phyloP scores from a whole-genome alignment of 2,329 filamentous ascomycete species.

The Orbilia brochopaga region DNA sequence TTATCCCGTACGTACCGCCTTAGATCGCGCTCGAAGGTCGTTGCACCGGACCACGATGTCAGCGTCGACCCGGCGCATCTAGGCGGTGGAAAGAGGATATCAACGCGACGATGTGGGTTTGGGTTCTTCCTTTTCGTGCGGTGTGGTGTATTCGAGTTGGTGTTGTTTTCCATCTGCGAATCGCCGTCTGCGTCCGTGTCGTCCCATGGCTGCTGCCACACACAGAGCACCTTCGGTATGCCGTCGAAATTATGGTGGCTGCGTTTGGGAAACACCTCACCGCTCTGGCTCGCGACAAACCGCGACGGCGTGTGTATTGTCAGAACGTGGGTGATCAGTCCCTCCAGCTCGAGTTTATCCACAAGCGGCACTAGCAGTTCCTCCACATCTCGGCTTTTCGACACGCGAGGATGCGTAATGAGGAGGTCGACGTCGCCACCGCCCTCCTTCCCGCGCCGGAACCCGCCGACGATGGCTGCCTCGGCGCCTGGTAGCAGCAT shows the following conservation, averaged over 20 bases:
- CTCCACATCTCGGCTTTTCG: slow-evolving; percentile 54
- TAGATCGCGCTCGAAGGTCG: slow-evolving; percentile 86
- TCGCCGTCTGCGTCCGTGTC: slow-evolving; percentile 58
- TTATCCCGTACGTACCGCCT: slow-evolving; percentile 76
- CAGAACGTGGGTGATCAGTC: slow-evolving; percentile 82
- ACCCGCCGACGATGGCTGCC: slow-evolving; percentile 75
- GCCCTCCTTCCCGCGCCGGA: slow-evolving; percentile 75
- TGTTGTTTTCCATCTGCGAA: slow-evolving; percentile 51
- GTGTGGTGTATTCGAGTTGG: slow-evolving; percentile 26
- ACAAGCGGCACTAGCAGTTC: slow-evolving; percentile 77
- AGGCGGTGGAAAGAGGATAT: slow-evolving; percentile 91
- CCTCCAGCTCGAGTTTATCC: slow-evolving; percentile 69
- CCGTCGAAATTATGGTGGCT: slow-evolving; percentile 73
- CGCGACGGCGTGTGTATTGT: slow-evolving; percentile 26
- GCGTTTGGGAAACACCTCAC: slow-evolving; percentile 35
- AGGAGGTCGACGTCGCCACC: slow-evolving; percentile 87
- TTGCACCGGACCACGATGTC: slow-evolving; percentile 85
- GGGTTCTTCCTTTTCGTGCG: slow-evolving; percentile 67
- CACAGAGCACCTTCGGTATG: slow-evolving; percentile 87
- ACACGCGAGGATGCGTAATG: slow-evolving; percentile 74
- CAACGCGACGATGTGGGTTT: slow-evolving; percentile 81
- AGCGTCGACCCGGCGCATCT: slow-evolving; percentile 86
- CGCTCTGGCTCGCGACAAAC: slow-evolving; percentile 16
- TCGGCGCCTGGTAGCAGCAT: slow-evolving; percentile 66
- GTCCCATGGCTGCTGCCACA: slow-evolving; percentile 78